These are phyloP conservation scores for Mimosa bimucronata DNA, from an alignment of 306 rosid genomes.

Conservation along the genomic window DNA sequence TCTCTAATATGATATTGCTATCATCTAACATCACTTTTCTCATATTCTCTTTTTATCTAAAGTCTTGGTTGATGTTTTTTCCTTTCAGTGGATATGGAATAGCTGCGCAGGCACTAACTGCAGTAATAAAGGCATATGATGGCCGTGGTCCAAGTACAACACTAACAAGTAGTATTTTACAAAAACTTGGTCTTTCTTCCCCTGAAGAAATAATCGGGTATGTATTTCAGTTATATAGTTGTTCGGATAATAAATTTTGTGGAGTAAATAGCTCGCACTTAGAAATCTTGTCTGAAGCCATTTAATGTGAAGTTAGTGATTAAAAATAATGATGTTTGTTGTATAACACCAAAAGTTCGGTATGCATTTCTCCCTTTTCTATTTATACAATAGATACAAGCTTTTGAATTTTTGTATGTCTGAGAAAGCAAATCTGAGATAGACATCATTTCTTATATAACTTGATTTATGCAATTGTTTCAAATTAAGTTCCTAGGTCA, in stretches of 20 bases:
- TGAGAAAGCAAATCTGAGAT: not conserved
- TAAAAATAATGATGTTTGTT: not conserved
- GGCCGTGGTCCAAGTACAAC: constrained; percentile 84
- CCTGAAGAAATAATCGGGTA: constrained; percentile 92
- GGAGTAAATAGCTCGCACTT: constrained; percentile 25
- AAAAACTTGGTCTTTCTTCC: constrained; percentile 69
- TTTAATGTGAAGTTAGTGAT: constrained; percentile 1
- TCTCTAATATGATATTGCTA: constrained; percentile 4
- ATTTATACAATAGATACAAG: constrained; percentile 15
- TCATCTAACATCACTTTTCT: constrained; percentile 11
- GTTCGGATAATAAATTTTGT: not conserved
- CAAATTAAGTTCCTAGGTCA: not conserved
- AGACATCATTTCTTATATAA: not conserved
- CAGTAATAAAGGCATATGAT: constrained; percentile 78
- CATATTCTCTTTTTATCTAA: constrained; percentile 9
- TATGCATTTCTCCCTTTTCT: not conserved
- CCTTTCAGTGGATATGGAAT: constrained; percentile 92
- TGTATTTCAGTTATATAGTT: constrained; percentile 35
- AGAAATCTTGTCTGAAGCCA: not conserved
- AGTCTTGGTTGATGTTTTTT: constrained; percentile 37
- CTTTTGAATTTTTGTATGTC: constrained; percentile 20
- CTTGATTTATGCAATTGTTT: not conserved
- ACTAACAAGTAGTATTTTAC: constrained; percentile 66
- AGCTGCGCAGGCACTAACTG: constrained; percentile 89
- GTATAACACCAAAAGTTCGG: not conserved